Percentiles rank a stretch among this genome's conserved stretches.
phyloP scores from a whole-genome alignment of 2,329 filamentous ascomycete species.

The Harringtonia aguacate region DNA sequence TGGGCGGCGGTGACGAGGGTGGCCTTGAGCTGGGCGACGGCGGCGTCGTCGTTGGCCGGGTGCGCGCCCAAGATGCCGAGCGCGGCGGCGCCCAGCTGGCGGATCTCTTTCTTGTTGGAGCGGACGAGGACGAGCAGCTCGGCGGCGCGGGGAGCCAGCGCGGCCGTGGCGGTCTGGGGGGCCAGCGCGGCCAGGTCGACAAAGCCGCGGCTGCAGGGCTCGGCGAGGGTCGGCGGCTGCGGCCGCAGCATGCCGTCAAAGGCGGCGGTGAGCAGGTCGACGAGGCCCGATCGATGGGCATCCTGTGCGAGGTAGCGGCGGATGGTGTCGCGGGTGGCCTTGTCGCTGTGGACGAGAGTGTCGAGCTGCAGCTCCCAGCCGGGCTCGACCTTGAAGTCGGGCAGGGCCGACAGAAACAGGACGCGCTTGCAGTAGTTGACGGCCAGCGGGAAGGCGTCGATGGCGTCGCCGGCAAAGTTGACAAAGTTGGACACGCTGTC shows the following conservation, averaged over 20 bases:
- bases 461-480: constrained; percentile 35
- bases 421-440: constrained; percentile 55
- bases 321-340: constrained; percentile 49
- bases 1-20: constrained; percentile 34
- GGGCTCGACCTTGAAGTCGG: constrained; percentile 50
- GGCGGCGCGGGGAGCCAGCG: constrained; percentile 35
- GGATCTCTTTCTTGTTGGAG: constrained; percentile 61
- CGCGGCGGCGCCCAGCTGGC: constrained; percentile 55
- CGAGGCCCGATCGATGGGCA: constrained; percentile 17
- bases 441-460: constrained; percentile 55
- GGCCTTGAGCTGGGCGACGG: constrained; percentile 30
- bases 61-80: constrained; percentile 72
- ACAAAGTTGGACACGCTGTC: constrained; percentile 27
- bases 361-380: constrained; percentile 81
- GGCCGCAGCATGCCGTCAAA: constrained; percentile 44
- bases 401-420: constrained; percentile 37
- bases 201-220: constrained; percentile 40
- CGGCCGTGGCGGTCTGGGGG: constrained; percentile 27
- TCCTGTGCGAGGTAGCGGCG: constrained; percentile 34
- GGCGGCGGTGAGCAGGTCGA: constrained; percentile 40
- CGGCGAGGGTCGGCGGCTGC: constrained; percentile 27
- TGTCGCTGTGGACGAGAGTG: constrained; percentile 58
- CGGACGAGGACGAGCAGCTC: constrained; percentile 50
- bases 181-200: constrained; percentile 37
- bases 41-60: constrained; percentile 28